Base-by-base conservation (phyloP, 1,139 yeast genomes). In the Ogataea hybrid region DNA sequence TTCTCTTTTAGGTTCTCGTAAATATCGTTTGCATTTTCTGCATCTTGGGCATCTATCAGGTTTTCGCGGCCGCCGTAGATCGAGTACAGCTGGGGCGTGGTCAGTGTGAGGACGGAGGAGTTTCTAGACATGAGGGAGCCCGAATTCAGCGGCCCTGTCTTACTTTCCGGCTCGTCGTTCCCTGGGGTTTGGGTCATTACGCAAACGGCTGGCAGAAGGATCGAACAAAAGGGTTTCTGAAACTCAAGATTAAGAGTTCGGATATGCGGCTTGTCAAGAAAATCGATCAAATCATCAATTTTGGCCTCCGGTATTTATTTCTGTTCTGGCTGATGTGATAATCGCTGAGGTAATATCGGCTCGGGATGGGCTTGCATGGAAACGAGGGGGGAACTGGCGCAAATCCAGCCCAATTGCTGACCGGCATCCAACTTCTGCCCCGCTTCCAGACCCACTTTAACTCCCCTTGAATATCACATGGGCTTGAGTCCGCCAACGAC, bases 41-140 rank as follows among this genome's bases (percentile, higher is more conserved):
- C 54, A 25, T 51, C 53, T 21, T 48, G 52, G 18, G 45, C 50
- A 25, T 48, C 50, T 28, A 46, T 44, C 10, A 48, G 44, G 14
- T 44, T 51, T 17, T 41, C 43, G 22, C 48, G 42, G 44, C 73
- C 69, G 37, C 75, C 71, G 52, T 71, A 77, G 37, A 76, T 70
- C 5, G 75, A 68, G 54, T 71, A 75, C 42, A 77, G 61, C 12
- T 74, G 67, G 1, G 81, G 78, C 39, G 69, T 68, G 23, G 79
- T 74, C 44, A 76, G 41, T 5, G 46, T 43, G 15, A 43, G 30
- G 6, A 47, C 49, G 18, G 50, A 47, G 21, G 38, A 25, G 29
- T 44, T 46, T 36, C 46, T 42, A 12, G 32, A 25, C 38, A 41
- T 23, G 12, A 28, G 15, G 9, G 29, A 3, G 6, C 16, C 42